Evolutionary conservation across 2,329 filamentous ascomycete species (phyloP), one percentile per base, ranked within the genome.

Genomic region (Fusarium globosum): DNA sequence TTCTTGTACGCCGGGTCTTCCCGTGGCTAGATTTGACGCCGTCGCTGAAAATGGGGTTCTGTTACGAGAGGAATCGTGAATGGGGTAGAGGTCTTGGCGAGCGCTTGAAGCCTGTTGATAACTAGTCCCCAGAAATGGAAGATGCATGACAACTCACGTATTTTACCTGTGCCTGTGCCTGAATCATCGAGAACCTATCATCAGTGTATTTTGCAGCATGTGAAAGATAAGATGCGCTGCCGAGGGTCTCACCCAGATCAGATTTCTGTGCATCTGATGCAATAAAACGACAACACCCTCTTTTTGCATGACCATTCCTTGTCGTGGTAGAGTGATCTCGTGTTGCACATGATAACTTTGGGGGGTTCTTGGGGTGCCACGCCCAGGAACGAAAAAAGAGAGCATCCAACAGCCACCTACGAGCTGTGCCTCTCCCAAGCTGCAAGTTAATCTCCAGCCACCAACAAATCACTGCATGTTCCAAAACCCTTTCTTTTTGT

Each of bases 391-490:
- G 46, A 45, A 61, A 69, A 28, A 15, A 49, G 11, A 39, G 16
- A 23, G 9, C 43, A 28, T 18, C 43, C 23, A 0, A 26, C 43
- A 69, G 65, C 65, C 65, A 68, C 65, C 38, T 45, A 67, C 42
- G 28, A 67, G 28, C 51, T 60, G 64, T 60, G 65, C 65, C 65
- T 36, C 52, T 35, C 15, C n/a, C 26, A 18, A 16, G 36, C 65
- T 69, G 67, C 59, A 53, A 69, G 65, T 28, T 69, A 59, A 69
- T 69, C 67, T 69, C 16, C 20, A 53, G n/a, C 35, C 35, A 51
- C 48, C 51, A 39, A 28, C 51, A 53, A 51, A 51, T 0, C 48
- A 33, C 15, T 60, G 21, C 61, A 60, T 46, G 42, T 48, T 26
- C 10, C 28, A 51, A 51, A 20, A 18, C 28, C 48, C 13, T 69